These are phyloP conservation scores for Cicer pinnatifidum DNA, from an alignment of 306 rosid genomes.

Conservation along the genomic window DNA sequence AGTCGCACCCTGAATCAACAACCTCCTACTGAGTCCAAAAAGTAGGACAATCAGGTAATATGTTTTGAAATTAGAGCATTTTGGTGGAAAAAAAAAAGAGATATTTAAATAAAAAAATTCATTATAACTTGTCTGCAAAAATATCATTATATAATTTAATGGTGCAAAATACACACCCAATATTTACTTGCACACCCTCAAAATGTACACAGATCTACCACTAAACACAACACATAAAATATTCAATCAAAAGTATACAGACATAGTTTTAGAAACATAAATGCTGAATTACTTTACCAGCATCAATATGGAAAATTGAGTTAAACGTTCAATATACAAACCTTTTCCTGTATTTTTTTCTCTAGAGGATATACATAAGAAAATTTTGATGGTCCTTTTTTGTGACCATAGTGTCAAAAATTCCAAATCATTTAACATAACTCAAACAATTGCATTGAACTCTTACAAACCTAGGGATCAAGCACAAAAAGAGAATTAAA, in stretches of 20 bases:
- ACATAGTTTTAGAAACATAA: background rate
- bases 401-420: conserved; percentile 33
- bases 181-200: too few relatives aligned
- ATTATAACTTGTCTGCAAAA: too few relatives aligned
- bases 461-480: conserved; percentile 39
- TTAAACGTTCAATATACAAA: conserved; percentile 29
- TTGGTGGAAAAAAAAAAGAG: too few relatives aligned
- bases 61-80: too few relatives aligned
- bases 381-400: conserved; percentile 32
- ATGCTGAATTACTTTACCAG: conserved; percentile 13
- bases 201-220: too few relatives aligned
- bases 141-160: too few relatives aligned
- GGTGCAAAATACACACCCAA: too few relatives aligned
- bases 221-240: background rate
- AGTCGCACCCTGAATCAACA: too few relatives aligned
- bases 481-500: conserved; percentile 29
- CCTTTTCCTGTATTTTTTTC: conserved; percentile 20
- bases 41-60: too few relatives aligned
- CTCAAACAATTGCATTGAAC: conserved; percentile 38
- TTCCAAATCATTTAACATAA: conserved; percentile 23
- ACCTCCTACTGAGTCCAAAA: too few relatives aligned
- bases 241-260: background rate
- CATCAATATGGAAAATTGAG: conserved; percentile 22
- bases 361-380: background rate
- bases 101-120: too few relatives aligned